A percentile compares a stretch with the other conserved stretches of the same genome.
These are phyloP conservation scores for Penicillium mononematosum DNA, from an alignment of 495 filamentous ascomycete genomes.

Conservation along the genomic window DNA sequence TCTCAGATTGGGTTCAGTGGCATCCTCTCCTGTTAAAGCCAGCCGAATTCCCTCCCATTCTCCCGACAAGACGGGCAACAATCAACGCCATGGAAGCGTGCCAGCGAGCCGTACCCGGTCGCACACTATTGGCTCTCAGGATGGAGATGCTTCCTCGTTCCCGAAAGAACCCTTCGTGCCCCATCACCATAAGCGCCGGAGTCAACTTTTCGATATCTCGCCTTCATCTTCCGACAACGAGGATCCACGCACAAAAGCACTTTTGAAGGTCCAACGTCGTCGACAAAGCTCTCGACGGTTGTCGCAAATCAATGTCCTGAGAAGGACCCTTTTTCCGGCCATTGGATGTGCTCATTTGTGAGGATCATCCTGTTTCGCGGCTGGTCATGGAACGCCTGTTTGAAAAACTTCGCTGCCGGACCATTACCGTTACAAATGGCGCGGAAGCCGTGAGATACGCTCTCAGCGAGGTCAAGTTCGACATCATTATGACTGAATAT, in stretches of 20 bases:
- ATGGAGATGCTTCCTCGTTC: conserved; percentile 61
- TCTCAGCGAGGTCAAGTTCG: conserved; percentile 86
- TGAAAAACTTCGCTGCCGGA: conserved; percentile 91
- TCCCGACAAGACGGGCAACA: conserved; percentile 48
- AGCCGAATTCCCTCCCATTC: conserved; percentile 57
- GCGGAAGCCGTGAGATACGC: conserved; percentile 88
- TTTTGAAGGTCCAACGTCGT: conserved; percentile 89
- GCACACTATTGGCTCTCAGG: conserved; percentile 91
- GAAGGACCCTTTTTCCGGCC: conserved; percentile 87
- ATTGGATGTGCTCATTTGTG: conserved; percentile 91
- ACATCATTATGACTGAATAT: conserved; percentile 98
- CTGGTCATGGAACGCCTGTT: conserved; percentile 96
- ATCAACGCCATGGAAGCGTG: conserved; percentile 45
- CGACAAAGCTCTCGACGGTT: conserved; percentile 88
- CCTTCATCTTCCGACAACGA: conserved; percentile 98
- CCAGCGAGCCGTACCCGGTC: conserved; percentile 71
- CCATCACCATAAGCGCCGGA: conserved; percentile 83
- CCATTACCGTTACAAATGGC: conserved; percentile 86
- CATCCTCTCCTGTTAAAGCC: conserved; percentile 76
- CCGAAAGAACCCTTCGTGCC: conserved; percentile 66
- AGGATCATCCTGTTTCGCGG: conserved; percentile 96
- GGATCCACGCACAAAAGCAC: conserved; percentile 82
- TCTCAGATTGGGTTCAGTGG: conserved; percentile 61
- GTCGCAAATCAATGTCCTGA: conserved; percentile 78
- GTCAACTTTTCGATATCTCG: conserved; percentile 93